Conservation (phyloP, 2,329 filamentous ascomycete species). For the Sporothrix variecibatus region DNA sequence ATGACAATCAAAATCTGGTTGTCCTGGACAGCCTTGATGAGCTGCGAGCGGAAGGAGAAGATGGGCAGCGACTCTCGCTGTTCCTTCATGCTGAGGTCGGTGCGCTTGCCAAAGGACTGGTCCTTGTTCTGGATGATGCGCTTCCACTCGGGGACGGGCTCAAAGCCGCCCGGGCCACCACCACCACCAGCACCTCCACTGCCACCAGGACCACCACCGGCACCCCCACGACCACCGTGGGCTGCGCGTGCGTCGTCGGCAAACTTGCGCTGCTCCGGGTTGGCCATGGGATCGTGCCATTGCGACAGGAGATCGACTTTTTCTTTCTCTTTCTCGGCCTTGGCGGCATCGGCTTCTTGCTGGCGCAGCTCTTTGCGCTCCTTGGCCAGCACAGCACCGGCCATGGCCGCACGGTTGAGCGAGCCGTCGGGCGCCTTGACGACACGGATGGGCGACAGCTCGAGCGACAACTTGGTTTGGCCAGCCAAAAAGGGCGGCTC, state of each 20-base stretch:
- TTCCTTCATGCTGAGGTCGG: conserved; percentile 89
- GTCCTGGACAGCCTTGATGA: conserved; percentile 81
- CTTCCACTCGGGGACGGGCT: conserved; percentile 90
- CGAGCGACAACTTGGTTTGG: conserved; percentile 93
- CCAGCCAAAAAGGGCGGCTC: conserved; percentile 94
- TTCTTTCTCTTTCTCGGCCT: conserved; percentile 75
- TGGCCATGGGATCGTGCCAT: conserved; percentile 97
- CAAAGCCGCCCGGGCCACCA: conserved; percentile 36
- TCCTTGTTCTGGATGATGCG: conserved; percentile 77
- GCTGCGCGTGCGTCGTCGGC: conserved; percentile 79
- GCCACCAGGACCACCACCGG: neutral
- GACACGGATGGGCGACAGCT: conserved; percentile 91
- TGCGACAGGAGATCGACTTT: conserved; percentile 84
- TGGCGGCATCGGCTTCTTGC: conserved; percentile 78
- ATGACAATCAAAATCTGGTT: conserved; percentile 96
- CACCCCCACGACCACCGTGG: conserved; percentile 45
- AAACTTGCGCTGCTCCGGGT: conserved; percentile 81
- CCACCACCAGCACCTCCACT: neutral
- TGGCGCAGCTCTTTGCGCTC: conserved; percentile 87
- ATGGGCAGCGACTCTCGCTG: conserved; percentile 89
- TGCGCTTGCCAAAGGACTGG: conserved; percentile 80
- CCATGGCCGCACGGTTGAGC: conserved; percentile 93
- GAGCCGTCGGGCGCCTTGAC: conserved; percentile 98
- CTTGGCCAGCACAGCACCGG: conserved; percentile 82
- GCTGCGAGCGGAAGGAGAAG: conserved; percentile 80